Base-by-base conservation (phyloP, 345 rosid species). In the Camelina laxa region DNA sequence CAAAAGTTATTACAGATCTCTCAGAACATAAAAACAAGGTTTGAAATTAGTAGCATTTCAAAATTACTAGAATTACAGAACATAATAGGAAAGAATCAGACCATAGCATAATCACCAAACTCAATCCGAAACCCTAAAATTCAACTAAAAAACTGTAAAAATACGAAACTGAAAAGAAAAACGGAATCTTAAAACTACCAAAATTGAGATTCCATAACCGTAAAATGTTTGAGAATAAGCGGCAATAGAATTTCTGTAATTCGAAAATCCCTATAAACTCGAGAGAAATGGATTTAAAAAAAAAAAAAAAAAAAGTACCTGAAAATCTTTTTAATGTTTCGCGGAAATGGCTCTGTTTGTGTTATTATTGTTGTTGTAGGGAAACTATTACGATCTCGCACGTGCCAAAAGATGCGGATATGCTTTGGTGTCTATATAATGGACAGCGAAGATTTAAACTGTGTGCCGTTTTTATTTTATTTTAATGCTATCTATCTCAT, bases 371-470 rank as follows among this genome's bases (percentile, higher is more conserved):
- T 9, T 36, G 10, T 36, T 9, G 10, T 24, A 24, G 11, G 42
- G 13, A 38, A 38, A 51, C 41, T 60, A 60, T 10, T 54, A 17
- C 6, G 74, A 75, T 42, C 74, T 76, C 75, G 49, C 72, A 77
- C 76, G 80, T 77, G 67, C 72, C n/a, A 27, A 68, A 69, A 77
- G 49, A 65, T 77, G 55, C 76, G 80, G 72, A 77, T 77, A 77
- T 77, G 61, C 76, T 60, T 68, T 55, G 9, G 4, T 33, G 36
- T 33, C 36, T 55, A 15, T 4, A 6, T 48, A 4, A 65, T 38
- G 67, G 61, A 76, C 80, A 11, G 36, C 76, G 44, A 31, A 2
- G 6, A 24, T 11, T 13, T 49, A 2, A 35, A 71, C 15, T 77
- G 51, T 1, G 56, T 71, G 68, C 22, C 63, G 76, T 71, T 71